These are phyloP conservation scores for Symmetrospora coprosmae DNA, from an alignment of 768 basidiomycete species.

Conservation along the genomic window DNA sequence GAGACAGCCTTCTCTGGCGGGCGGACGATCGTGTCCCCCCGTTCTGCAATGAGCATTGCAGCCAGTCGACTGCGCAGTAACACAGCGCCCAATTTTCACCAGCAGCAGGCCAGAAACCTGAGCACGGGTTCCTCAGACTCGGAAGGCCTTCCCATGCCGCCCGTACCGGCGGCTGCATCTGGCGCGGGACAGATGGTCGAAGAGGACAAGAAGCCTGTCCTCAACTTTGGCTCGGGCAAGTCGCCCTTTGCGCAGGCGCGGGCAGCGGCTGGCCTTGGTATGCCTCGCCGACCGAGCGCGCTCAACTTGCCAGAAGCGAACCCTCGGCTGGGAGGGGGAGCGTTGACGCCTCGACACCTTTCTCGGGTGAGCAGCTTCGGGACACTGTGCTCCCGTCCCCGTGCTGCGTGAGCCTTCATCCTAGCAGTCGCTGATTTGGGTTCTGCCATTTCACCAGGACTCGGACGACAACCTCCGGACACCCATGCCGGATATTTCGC, in stretches of 20 bases:
- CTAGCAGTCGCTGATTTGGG: too few relatives aligned
- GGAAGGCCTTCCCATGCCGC: too few relatives aligned
- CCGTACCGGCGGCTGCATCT: too few relatives aligned
- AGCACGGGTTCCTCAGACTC: too few relatives aligned
- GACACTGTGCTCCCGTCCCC: too few relatives aligned
- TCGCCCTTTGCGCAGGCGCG: neutral
- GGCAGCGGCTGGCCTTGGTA: too few relatives aligned
- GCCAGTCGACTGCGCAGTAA: neutral
- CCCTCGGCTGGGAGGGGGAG: neutral
- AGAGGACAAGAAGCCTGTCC: slow-evolving; percentile 13
- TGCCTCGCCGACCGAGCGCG: slow-evolving; percentile 1
- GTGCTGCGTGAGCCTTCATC: too few relatives aligned
- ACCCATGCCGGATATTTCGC: slow-evolving; percentile 13
- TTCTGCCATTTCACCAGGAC: neutral
- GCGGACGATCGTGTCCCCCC: neutral
- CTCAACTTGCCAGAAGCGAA: neutral
- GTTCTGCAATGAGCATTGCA: too few relatives aligned
- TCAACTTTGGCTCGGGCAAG: neutral
- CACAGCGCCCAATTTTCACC: slow-evolving; percentile 14
- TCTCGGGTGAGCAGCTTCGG: too few relatives aligned
- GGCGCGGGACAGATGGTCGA: too few relatives aligned
- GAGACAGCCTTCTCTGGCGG: too few relatives aligned
- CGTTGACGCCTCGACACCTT: neutral
- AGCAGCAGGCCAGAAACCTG: too few relatives aligned
- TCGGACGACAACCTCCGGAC: slow-evolving; percentile 11